phyloP scores from a whole-genome alignment of 2,329 filamentous ascomycete species.

The Trematosphaeria pertusa region DNA sequence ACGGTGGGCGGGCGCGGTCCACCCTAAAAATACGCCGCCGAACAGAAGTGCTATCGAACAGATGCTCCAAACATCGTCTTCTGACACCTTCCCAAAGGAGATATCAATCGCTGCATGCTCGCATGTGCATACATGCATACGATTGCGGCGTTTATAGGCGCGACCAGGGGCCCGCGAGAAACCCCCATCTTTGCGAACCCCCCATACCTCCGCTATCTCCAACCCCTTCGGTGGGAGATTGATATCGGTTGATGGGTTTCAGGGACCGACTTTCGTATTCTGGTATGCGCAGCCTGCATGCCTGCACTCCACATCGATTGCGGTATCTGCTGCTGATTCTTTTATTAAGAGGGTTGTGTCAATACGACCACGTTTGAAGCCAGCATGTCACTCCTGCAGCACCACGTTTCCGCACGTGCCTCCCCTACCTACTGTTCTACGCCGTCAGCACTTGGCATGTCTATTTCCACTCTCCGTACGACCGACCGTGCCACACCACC shows the following conservation, averaged over 20 bases:
- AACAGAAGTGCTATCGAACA: neutral
- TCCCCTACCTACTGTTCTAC: neutral
- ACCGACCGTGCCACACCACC: neutral
- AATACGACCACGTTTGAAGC: conserved; percentile 1
- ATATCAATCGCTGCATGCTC: neutral
- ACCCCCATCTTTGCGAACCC: conserved; percentile 7
- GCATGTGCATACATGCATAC: conserved; percentile 1
- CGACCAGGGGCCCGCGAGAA: neutral
- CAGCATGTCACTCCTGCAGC: conserved; percentile 9
- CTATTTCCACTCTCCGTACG: conserved; percentile 2
- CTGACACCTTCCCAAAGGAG: conserved; percentile 17
- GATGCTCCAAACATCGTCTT: neutral
- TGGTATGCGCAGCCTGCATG: neutral
- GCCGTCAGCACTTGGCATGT: conserved; percentile 2
- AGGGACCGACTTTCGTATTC: conserved; percentile 1
- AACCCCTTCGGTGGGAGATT: neutral
- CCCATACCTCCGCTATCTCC: conserved; percentile 1
- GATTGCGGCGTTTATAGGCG: conserved; percentile 1
- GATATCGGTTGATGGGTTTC: neutral
- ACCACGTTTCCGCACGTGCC: conserved; percentile 9
- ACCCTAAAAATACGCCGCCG: neutral
- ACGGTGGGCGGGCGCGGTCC: neutral
- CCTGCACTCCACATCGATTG: neutral
- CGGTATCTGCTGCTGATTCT: neutral
- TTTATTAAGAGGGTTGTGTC: conserved; percentile 6